Evolutionary conservation across 2,329 filamentous ascomycete species (phyloP).

Genomic region (Stagonosporopsis cucurbitacearum): DNA sequence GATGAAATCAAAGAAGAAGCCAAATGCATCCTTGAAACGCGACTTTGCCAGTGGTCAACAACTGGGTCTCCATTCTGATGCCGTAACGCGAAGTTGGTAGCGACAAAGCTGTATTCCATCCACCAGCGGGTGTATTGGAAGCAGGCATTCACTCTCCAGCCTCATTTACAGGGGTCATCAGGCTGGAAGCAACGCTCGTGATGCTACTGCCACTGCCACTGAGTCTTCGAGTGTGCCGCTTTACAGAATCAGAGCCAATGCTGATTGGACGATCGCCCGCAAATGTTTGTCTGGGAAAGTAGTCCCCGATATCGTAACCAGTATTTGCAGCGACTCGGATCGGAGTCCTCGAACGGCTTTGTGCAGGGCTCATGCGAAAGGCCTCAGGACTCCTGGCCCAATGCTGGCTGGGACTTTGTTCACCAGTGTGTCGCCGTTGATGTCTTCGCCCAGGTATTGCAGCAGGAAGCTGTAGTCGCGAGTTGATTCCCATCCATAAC

Average conservation of each 20-base stretch:
- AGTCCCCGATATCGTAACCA: slow-evolving; percentile 24
- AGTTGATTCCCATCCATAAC: slow-evolving; percentile 54
- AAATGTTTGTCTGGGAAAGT: slow-evolving; percentile 36
- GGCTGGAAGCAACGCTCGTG: slow-evolving; percentile 22
- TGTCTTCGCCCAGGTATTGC: slow-evolving; percentile 39
- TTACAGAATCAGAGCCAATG: slow-evolving; percentile 29
- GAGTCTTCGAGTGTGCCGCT: slow-evolving; percentile 33
- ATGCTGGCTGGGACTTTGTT: slow-evolving; percentile 34
- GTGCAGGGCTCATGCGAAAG: slow-evolving; percentile 48
- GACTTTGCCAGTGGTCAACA: neutral
- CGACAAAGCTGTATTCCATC: neutral
- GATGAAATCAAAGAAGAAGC: neutral
- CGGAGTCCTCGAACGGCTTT: slow-evolving; percentile 46
- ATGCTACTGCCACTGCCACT: slow-evolving; percentile 37
- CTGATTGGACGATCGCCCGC: slow-evolving; percentile 25
- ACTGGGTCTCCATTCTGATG: neutral
- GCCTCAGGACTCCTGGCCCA: slow-evolving; percentile 43
- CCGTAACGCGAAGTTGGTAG: neutral
- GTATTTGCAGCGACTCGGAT: slow-evolving; percentile 25
- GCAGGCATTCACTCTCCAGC: slow-evolving; percentile 14
- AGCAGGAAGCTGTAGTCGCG: slow-evolving; percentile 49
- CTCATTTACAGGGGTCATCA: slow-evolving; percentile 23
- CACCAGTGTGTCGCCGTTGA: slow-evolving; percentile 42
- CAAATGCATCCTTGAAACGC: neutral
- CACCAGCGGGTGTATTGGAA: neutral